phyloP scores from a whole-genome alignment of 1,284 basidiomycete species.

The Trichosporon sp. region DNA sequence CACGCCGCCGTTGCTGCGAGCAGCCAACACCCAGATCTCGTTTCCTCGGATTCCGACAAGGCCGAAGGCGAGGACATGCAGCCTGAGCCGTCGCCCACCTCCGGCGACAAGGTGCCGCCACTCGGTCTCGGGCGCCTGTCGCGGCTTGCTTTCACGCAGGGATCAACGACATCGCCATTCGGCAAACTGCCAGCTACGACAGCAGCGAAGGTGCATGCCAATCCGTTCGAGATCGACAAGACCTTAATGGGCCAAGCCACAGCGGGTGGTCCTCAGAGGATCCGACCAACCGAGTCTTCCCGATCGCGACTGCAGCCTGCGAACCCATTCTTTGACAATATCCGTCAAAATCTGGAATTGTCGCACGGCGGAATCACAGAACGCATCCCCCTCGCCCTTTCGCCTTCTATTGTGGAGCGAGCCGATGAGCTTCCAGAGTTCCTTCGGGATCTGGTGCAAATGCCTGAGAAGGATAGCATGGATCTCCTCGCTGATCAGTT shows the following conservation, averaged over 20 bases:
- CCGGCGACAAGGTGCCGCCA: background rate
- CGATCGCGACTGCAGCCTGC: slow-evolving; percentile 49
- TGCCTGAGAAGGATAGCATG: slow-evolving; percentile 55
- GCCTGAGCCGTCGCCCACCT: background rate
- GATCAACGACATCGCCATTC: slow-evolving; percentile 7
- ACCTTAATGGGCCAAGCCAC: background rate
- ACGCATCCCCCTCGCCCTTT: slow-evolving; percentile 69
- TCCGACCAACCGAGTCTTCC: background rate
- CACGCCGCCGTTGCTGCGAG: slow-evolving; percentile 52
- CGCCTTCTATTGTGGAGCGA: slow-evolving; percentile 58
- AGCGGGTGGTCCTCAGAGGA: background rate
- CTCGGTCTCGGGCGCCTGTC: slow-evolving; percentile 22
- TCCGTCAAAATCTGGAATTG: slow-evolving; percentile 90
- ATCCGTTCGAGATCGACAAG: slow-evolving; percentile 9
- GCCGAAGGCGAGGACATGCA: slow-evolving; percentile 13
- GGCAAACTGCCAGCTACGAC: background rate
- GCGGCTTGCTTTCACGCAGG: slow-evolving; percentile 33
- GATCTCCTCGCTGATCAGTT: slow-evolving; percentile 60
- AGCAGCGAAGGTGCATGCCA: background rate
- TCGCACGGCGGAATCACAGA: slow-evolving; percentile 73
- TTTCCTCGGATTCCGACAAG: background rate
- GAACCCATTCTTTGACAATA: slow-evolving; percentile 90
- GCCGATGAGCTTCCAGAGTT: slow-evolving; percentile 72
- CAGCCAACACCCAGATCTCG: background rate
- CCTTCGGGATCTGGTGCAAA: slow-evolving; percentile 65